Evolutionary conservation across 148 eudicot genomes (phyloP), one percentile per base, ranked within the genome.

Genomic region (Silene conica): DNA sequence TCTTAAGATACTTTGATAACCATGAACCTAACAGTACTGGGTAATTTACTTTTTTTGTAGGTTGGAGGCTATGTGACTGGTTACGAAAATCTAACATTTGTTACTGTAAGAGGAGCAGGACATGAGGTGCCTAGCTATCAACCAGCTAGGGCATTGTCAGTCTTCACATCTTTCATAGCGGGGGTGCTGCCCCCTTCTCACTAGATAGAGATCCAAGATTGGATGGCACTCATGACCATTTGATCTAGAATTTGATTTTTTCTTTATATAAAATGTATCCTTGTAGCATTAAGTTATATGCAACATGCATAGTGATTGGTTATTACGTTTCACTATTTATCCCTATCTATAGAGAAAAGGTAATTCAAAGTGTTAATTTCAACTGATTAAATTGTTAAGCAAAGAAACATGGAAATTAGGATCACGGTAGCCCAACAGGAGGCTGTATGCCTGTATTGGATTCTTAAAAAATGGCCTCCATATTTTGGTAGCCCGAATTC

Each of bases 121-220:
- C 72, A 69, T 69, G 72, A 69, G 72, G 72, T 52, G 72, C 43
- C 72, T 25, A 69, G 72, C 16, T 69, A 69, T 52, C 72, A 69
- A n/a, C 72, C 72, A 23, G 72, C 72, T 4, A 50, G 72, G 72
- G 72, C 72, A 3, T 69, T 50, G 15, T 50, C 72, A 13, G 60
- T 69, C 21, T 69, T 69, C 43, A 54, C 41, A 15, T 69, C 72
- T 50, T 69, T 69, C 41, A 69, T 69, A 14, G 15, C 13, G 12
- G 41, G 72, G 20, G 13, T 22, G 22, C 18, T 69, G 60, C 72
- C 60, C 14, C 41, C 60, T 25, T 69, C 72, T 18, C 6, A 4
- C 70, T 67, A 66, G 23, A 26, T 11, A 28, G 6, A 63, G 2
- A 28, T 14, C 15, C 1, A 28, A 28, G 16, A 8, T 10, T 10